Percentiles rank a stretch among this genome's conserved stretches.
These are phyloP conservation scores for Pestalotiopsis sp. DNA, from an alignment of 2,329 filamentous ascomycete species.

Conservation along the genomic window DNA sequence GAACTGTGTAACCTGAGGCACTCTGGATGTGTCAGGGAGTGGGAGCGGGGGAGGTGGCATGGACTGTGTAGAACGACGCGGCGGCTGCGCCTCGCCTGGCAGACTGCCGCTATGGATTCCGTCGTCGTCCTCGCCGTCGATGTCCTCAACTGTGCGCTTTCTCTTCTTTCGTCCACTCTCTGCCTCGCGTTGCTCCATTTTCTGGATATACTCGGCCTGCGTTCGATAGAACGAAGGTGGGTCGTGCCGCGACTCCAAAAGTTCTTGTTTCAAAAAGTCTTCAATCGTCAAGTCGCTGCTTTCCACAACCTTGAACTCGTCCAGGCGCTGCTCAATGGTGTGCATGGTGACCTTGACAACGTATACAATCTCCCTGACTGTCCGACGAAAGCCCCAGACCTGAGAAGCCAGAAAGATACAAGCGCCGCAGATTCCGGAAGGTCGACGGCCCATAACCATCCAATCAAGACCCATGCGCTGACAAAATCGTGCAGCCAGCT, in stretches of 20 bases:
- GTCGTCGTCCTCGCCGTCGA: slow-evolving; percentile 31
- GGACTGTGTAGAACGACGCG: slow-evolving; percentile 16
- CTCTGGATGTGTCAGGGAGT: slow-evolving; percentile 29
- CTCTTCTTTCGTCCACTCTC: slow-evolving; percentile 40
- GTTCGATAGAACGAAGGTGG: slow-evolving; percentile 81
- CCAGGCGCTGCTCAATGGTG: slow-evolving; percentile 87
- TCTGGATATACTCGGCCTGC: slow-evolving; percentile 60
- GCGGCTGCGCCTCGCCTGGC: not conserved
- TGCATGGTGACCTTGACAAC: slow-evolving; percentile 95
- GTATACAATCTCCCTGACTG: slow-evolving; percentile 93
- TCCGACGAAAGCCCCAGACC: slow-evolving; percentile 97
- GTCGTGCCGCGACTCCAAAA: slow-evolving; percentile 73
- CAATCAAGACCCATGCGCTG: slow-evolving; percentile 95
- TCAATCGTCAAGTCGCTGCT: slow-evolving; percentile 85
- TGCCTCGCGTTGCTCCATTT: slow-evolving; percentile 48
- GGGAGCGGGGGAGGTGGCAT: slow-evolving; percentile 35
- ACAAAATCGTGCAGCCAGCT: slow-evolving; percentile 85
- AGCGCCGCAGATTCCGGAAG: slow-evolving; percentile 91
- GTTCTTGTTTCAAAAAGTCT: slow-evolving; percentile 75
- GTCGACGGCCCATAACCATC: slow-evolving; percentile 93
- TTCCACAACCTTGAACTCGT: slow-evolving; percentile 88
- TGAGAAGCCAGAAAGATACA: slow-evolving; percentile 92
- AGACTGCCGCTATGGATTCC: not conserved
- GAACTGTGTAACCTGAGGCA: slow-evolving; percentile 32
- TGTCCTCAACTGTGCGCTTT: slow-evolving; percentile 42